phyloP scores from a whole-genome alignment of 2,329 filamentous ascomycete genomes.

The Aspergillus felis region DNA sequence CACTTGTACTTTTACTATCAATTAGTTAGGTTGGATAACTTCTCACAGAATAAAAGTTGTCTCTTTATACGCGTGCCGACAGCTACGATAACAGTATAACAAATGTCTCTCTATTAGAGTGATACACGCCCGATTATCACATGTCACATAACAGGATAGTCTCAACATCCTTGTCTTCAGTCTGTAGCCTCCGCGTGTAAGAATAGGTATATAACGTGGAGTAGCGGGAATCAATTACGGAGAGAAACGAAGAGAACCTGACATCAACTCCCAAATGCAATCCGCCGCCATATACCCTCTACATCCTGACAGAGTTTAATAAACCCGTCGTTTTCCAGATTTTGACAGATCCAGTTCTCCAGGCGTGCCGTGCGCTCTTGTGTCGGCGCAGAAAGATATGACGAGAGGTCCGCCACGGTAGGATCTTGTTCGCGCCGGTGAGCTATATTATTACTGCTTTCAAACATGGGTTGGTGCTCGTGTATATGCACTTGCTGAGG shows the following conservation, averaged over 20 bases:
- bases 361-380: slow-evolving; percentile 31
- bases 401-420: slow-evolving; percentile 24
- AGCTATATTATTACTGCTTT: neutral
- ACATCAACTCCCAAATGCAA: slow-evolving; percentile 34
- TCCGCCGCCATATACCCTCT: slow-evolving; percentile 37
- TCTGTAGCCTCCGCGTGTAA: neutral
- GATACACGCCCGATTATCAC: neutral
- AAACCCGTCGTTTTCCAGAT: slow-evolving; percentile 41
- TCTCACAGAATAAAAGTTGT: neutral
- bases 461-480: neutral
- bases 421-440: neutral
- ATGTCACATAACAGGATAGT: neutral
- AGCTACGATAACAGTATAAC: neutral
- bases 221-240: neutral
- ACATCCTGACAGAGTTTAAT: slow-evolving; percentile 38
- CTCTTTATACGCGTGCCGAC: neutral
- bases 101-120: neutral
- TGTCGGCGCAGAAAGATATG: slow-evolving; percentile 28
- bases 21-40: neutral
- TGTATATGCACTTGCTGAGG: neutral
- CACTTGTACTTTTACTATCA: neutral
- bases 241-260: neutral
- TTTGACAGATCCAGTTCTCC: slow-evolving; percentile 40
- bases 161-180: too few species aligned
- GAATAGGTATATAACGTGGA: neutral